Conservation (phyloP, 768 basidiomycete species). For the Tephrocybe sp. region DNA sequence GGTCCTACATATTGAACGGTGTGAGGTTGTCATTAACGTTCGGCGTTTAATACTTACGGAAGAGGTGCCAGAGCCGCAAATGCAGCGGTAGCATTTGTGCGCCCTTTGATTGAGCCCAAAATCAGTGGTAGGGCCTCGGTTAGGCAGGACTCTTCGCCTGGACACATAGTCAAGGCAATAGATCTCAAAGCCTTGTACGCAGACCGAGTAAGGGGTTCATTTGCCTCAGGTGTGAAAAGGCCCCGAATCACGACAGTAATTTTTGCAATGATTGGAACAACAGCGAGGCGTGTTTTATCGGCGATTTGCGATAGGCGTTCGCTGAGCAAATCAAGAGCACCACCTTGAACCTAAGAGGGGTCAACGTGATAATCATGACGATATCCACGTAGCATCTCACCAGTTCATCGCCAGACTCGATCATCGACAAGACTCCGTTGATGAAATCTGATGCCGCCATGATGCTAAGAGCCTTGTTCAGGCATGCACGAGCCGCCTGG, state of each 20-base stretch:
- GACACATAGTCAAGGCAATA: constrained; percentile 54
- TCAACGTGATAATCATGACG: neutral
- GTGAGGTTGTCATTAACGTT: neutral
- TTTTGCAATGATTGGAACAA: constrained; percentile 48
- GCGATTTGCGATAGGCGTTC: constrained; percentile 66
- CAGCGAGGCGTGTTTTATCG: constrained; percentile 50
- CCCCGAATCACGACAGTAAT: constrained; percentile 53
- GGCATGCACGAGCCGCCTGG: constrained; percentile 45
- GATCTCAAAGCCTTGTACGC: constrained; percentile 62
- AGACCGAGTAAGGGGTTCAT: constrained; percentile 38
- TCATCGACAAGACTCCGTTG: constrained; percentile 50
- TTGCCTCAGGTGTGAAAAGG: constrained; percentile 42
- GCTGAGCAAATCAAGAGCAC: constrained; percentile 69
- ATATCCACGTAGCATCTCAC: constrained; percentile 37
- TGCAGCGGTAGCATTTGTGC: constrained; percentile 38
- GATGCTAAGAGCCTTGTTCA: constrained; percentile 55
- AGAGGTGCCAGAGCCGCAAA: constrained; percentile 59
- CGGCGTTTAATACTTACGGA: constrained; percentile 43
- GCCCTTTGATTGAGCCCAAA: constrained; percentile 47
- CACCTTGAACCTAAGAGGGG: constrained; percentile 52
- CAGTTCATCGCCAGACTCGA: constrained; percentile 49
- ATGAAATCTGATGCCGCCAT: constrained; percentile 77
- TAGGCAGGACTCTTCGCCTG: constrained; percentile 69
- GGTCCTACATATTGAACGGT: constrained; percentile 42
- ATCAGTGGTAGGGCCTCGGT: constrained; percentile 59